Conservation (phyloP, 495 filamentous ascomycete genomes). For the Aspergillus bertholletiae region DNA sequence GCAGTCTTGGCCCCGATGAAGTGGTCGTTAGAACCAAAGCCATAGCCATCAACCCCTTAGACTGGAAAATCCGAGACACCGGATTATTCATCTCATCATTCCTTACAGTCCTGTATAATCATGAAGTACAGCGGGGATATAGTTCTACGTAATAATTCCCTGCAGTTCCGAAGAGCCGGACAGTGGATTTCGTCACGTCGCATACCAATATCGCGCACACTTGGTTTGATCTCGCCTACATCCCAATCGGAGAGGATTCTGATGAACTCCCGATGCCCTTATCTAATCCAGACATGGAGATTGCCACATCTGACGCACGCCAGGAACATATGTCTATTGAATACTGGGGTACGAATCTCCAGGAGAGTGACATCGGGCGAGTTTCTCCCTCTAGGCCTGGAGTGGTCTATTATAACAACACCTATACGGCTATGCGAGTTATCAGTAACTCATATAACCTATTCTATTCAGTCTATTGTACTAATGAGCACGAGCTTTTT, state of each 20-base stretch:
- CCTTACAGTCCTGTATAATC: no score
- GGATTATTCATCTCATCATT: no score
- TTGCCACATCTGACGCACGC: background rate
- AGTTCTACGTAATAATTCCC: no score
- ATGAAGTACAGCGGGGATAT: no score
- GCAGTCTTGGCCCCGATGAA: no score
- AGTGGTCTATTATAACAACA: constrained; percentile 36
- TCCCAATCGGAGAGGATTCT: constrained; percentile 37
- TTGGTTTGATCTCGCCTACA: constrained; percentile 42
- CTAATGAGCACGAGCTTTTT: constrained; percentile 52
- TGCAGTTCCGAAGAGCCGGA: no score
- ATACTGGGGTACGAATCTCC: constrained; percentile 48
- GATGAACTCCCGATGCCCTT: constrained; percentile 47
- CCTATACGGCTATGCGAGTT: constrained; percentile 53
- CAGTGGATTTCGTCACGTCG: constrained; percentile 40
- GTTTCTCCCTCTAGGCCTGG: constrained; percentile 22
- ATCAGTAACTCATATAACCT: constrained; percentile 44
- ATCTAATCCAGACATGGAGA: no score
- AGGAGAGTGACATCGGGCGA: constrained; percentile 36
- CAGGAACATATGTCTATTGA: constrained; percentile 57
- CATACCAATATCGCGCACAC: constrained; percentile 63
- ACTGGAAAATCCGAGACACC: no score
- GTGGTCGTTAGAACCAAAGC: no score
- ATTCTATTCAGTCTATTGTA: constrained; percentile 59
- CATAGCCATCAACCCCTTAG: no score